Evolutionary conservation across 768 basidiomycete species (phyloP).

Genomic region (Boletus coccyginus): DNA sequence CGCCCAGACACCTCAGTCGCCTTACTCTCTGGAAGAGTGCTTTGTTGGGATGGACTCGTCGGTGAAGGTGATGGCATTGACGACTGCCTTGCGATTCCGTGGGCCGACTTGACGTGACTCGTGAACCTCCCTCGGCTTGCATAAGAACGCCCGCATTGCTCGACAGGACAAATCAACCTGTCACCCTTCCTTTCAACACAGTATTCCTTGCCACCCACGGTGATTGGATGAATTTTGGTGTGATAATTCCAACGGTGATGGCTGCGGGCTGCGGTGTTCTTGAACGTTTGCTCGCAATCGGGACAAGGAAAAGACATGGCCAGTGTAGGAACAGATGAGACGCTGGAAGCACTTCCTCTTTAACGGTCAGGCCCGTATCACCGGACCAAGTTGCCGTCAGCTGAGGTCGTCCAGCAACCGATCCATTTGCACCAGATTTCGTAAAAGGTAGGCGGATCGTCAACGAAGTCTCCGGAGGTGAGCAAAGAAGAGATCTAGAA

Average conservation of each 20-base stretch:
- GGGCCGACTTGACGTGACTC: neutral
- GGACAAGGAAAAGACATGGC: neutral
- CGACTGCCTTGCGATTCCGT: neutral
- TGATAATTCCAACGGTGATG: conserved; percentile 1
- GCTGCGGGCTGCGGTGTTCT: neutral
- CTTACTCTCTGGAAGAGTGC: neutral
- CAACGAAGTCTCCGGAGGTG: no score
- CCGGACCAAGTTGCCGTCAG: no score
- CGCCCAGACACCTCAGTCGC: neutral
- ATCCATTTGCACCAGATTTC: no score
- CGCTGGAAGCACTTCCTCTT: neutral
- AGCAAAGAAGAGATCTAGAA: no score
- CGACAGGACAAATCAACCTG: neutral
- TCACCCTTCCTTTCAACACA: neutral
- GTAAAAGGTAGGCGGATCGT: no score
- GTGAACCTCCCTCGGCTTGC: neutral
- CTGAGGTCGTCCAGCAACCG: no score
- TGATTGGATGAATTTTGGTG: neutral
- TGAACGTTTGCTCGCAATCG: neutral
- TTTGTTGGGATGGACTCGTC: neutral
- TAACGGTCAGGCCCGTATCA: neutral
- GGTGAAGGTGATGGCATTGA: neutral
- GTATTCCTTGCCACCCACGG: neutral
- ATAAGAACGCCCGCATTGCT: neutral
- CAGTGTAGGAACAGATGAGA: neutral